Evolutionary conservation across 129 eudicot genomes (phyloP), one percentile per base, ranked within the genome.

Genomic region (Pulicaria dysenterica): DNA sequence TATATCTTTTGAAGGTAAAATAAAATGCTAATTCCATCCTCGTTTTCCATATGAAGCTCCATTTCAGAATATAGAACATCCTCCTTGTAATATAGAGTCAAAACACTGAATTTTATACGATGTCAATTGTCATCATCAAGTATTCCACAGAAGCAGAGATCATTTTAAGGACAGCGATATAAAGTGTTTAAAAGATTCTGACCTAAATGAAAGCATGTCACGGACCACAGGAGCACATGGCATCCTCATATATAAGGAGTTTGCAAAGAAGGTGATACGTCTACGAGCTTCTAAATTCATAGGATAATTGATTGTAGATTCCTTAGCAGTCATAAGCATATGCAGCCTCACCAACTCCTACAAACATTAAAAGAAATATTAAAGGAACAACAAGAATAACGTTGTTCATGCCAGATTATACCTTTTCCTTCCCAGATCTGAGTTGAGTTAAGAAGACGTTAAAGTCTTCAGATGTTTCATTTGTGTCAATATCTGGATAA

Each of bases 171-270:
- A 55, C 12, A 54, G 34, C 55, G 14, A 34, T 48, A 42, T 42
- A 59, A 76, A 47, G 48, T 15, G 8, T 3, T 4, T 41, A 41
- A 67, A 57, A 39, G 10, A 8, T 58, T 77, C 88, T 66, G 61
- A 94, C 99, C 99, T 94, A 77, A 95, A 95, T 60, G 99, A 95
- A 75, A 95, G 97, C 99, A 95, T 95, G 82, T 95, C 79, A 15
- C 96, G 99, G 65, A 95, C 99, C 86, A 83, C 82, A 38, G 99
- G 99, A 73, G 99, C 97, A 58, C 63, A 54, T 42, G 99, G 99
- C 96, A 95, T 95, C 49, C 63, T 88, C 99, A 95, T 95, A 70
- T 91, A 91, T 60, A 95, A 80, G 34, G 99, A 95, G 84, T 95
- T 95, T 1, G 99, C 91, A 78, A 95, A 95, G 68, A 91, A 95